phyloP scores from a whole-genome alignment of 129 eudicot genomes.

The Escallonia herrerae region DNA sequence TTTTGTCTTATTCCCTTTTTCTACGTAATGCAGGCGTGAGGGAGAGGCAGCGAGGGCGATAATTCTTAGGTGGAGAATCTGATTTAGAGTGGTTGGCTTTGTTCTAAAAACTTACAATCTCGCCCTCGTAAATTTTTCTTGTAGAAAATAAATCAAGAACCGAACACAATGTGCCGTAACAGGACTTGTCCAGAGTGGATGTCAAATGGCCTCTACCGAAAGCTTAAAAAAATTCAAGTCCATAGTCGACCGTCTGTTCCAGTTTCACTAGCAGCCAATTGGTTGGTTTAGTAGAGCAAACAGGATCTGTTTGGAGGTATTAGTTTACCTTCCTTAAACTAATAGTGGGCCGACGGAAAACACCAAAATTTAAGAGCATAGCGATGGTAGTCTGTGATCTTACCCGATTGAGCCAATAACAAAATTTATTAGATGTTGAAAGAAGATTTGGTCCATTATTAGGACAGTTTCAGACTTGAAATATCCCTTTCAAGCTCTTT shows the following conservation, averaged over 20 bases:
- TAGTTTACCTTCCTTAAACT: constrained; percentile 4
- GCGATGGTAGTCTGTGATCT: background rate
- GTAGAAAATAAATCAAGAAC: background rate
- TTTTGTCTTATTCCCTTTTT: too few relatives aligned
- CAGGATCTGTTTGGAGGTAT: background rate
- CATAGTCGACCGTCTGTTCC: background rate
- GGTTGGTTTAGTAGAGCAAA: background rate
- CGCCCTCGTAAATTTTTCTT: too few relatives aligned
- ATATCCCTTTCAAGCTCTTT: constrained; percentile 3
- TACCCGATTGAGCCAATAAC: background rate
- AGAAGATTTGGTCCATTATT: background rate
- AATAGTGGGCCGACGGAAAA: background rate
- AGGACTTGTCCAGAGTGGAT: too few relatives aligned
- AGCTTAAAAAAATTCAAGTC: too few relatives aligned
- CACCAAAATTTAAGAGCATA: background rate
- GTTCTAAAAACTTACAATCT: too few relatives aligned
- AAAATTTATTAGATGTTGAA: background rate
- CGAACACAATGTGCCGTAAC: background rate
- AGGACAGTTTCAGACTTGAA: background rate
- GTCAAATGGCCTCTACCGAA: too few relatives aligned
- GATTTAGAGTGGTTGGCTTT: too few relatives aligned
- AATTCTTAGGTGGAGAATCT: too few relatives aligned
- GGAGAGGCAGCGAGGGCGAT: too few relatives aligned
- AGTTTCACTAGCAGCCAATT: background rate
- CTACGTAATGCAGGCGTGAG: too few relatives aligned